These are phyloP conservation scores for Hypoxylon sp. DNA, from an alignment of 2,329 filamentous ascomycete genomes.

Conservation along the genomic window DNA sequence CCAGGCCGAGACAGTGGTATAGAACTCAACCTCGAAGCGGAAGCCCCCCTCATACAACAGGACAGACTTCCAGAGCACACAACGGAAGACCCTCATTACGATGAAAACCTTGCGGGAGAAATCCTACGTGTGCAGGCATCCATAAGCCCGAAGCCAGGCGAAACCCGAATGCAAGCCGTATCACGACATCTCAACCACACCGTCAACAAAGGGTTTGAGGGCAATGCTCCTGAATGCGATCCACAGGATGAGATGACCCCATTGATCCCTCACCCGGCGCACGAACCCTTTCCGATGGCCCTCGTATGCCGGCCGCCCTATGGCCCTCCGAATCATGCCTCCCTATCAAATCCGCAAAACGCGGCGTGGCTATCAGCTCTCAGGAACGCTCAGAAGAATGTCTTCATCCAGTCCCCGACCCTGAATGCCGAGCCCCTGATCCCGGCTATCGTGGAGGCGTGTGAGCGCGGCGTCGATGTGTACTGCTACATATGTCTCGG, in stretches of 20 bases:
- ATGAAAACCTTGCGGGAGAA: slow-evolving; percentile 72
- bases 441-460: slow-evolving; percentile 73
- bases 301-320: slow-evolving; percentile 79
- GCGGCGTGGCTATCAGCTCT: slow-evolving; percentile 80
- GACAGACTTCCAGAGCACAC: slow-evolving; percentile 67
- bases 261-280: slow-evolving; percentile 69
- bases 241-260: slow-evolving; percentile 74
- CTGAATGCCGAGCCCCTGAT: slow-evolving; percentile 80
- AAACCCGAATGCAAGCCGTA: slow-evolving; percentile 71
- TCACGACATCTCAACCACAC: slow-evolving; percentile 77
- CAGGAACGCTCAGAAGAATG: slow-evolving; percentile 70
- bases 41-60: not conserved
- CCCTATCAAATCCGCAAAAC: slow-evolving; percentile 78
- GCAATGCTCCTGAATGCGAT: slow-evolving; percentile 68
- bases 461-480: slow-evolving; percentile 76
- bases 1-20: not conserved
- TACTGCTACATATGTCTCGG: slow-evolving; percentile 81
- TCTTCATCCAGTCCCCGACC: slow-evolving; percentile 86
- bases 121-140: slow-evolving; percentile 72
- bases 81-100: slow-evolving; percentile 73
- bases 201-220: slow-evolving; percentile 64
- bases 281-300: slow-evolving; percentile 76
- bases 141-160: slow-evolving; percentile 64
- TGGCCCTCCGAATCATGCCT: slow-evolving; percentile 73
- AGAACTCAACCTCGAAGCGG: slow-evolving; percentile 5